These are phyloP conservation scores for Agrostemma githago DNA, from an alignment of 148 eudicot genomes.

Conservation along the genomic window DNA sequence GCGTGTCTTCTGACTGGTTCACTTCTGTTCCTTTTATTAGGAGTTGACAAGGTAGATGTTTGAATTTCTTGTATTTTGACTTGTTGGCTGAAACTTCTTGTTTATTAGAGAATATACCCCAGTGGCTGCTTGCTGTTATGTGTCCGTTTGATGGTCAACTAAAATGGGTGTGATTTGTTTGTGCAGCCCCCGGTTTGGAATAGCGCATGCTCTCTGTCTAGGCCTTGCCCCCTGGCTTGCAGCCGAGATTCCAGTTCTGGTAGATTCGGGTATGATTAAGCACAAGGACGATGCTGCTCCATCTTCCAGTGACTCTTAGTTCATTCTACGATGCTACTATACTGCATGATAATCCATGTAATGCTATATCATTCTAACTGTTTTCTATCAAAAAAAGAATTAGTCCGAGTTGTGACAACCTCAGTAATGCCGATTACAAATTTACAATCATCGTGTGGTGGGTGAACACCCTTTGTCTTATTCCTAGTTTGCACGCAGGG, in stretches of 20 bases:
- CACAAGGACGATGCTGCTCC: constrained; percentile 89
- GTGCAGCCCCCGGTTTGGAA: constrained; percentile 93
- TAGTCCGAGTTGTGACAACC: background rate
- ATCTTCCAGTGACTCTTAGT: constrained; percentile 57
- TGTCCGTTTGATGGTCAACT: background rate
- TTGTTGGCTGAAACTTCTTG: background rate
- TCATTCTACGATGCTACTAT: background rate
- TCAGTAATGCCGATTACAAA: background rate
- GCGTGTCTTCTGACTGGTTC: background rate
- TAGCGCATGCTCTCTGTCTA: constrained; percentile 94
- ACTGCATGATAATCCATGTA: background rate
- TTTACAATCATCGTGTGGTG: background rate
- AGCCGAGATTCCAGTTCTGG: constrained; percentile 92
- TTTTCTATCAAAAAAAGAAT: background rate
- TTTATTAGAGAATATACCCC: background rate
- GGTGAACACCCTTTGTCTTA: background rate
- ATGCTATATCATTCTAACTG: background rate
- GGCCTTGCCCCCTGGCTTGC: constrained; percentile 99
- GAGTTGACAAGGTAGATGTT: background rate
- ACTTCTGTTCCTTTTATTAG: background rate
- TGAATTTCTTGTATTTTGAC: background rate
- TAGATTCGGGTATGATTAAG: constrained; percentile 94
- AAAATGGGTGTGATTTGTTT: constrained; percentile 3
- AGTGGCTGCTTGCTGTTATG: background rate
- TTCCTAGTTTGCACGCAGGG: background rate